phyloP scores from a whole-genome alignment of 495 filamentous ascomycete species.

The Tuber calosporum region DNA sequence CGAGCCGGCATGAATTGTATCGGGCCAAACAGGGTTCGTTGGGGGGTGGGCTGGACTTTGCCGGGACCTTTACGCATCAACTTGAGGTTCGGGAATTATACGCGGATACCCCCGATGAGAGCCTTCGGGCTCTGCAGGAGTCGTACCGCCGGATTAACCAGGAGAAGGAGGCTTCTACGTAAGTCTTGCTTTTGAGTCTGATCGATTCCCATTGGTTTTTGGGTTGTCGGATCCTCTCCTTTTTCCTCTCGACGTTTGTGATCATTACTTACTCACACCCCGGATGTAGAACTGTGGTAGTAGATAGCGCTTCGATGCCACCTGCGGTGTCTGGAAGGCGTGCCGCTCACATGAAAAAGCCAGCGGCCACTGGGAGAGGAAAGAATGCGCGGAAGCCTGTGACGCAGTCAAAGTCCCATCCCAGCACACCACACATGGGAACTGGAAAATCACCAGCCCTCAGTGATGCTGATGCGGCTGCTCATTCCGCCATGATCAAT shows the following conservation, averaged over 20 bases:
- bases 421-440: slow-evolving; percentile 22
- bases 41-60: slow-evolving; percentile 49
- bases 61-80: slow-evolving; percentile 53
- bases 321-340: slow-evolving; percentile 25
- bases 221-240: background rate
- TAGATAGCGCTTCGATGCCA: slow-evolving; percentile 35
- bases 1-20: slow-evolving; percentile 52
- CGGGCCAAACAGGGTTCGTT: slow-evolving; percentile 27
- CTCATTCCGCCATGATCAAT: slow-evolving; percentile 20
- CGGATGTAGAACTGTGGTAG: slow-evolving; percentile 33
- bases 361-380: slow-evolving; percentile 16
- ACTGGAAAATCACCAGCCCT: slow-evolving; percentile 23
- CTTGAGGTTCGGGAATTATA: slow-evolving; percentile 53
- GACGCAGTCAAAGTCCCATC: slow-evolving; percentile 21
- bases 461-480: slow-evolving; percentile 8
- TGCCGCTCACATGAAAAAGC: slow-evolving; percentile 26
- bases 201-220: slow-evolving; percentile 7
- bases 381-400: slow-evolving; percentile 22
- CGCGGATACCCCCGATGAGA: slow-evolving; percentile 47
- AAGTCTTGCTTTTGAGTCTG: slow-evolving; percentile 28
- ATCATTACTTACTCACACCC: slow-evolving; percentile 23
- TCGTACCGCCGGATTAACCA: slow-evolving; percentile 33
- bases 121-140: slow-evolving; percentile 28
- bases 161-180: slow-evolving; percentile 41
- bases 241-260: slow-evolving; percentile 16